These are phyloP conservation scores for Colletotrichum orbiculare DNA, from an alignment of 2,329 filamentous ascomycete species.

Conservation along the genomic window DNA sequence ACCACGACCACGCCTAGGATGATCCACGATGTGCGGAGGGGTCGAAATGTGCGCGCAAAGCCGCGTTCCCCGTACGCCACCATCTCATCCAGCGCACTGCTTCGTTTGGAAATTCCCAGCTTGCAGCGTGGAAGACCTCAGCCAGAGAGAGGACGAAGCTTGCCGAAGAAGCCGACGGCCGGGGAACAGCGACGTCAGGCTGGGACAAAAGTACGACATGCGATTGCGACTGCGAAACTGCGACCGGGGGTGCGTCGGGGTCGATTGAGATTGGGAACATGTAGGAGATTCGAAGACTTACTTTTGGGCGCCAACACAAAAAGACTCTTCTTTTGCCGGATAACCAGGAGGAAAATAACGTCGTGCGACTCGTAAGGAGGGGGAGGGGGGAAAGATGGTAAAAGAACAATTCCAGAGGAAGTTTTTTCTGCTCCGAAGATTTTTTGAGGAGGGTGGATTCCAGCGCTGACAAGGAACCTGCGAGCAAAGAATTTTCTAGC, in stretches of 20 bases:
- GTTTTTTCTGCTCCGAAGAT: conserved; percentile 32
- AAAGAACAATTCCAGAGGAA: conserved; percentile 31
- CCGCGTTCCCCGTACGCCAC: conserved; percentile 2
- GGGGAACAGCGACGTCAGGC: conserved; percentile 4
- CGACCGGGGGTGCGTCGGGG: conserved; percentile 19
- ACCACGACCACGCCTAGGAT: conserved; percentile 22
- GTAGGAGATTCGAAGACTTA: conserved; percentile 50
- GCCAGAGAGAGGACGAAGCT: background rate
- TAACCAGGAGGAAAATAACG: conserved; percentile 45
- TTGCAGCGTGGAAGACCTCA: background rate
- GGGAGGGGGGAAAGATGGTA: conserved; percentile 20
- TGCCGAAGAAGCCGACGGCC: conserved; percentile 29
- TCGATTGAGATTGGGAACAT: conserved; percentile 34
- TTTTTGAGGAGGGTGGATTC: conserved; percentile 26
- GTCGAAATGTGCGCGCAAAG: conserved; percentile 16
- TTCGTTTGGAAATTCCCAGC: background rate
- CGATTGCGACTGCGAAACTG: conserved; percentile 25
- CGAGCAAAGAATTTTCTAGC: conserved; percentile 34
- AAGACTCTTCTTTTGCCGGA: conserved; percentile 37
- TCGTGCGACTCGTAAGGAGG: conserved; percentile 46
- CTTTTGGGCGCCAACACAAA: conserved; percentile 64
- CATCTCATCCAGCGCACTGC: background rate
- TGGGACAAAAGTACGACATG: conserved; percentile 7
- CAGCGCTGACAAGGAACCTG: conserved; percentile 33
- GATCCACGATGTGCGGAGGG: conserved; percentile 36